Conservation (phyloP, 805 yeast species). For the Ogataea glucozyma region DNA sequence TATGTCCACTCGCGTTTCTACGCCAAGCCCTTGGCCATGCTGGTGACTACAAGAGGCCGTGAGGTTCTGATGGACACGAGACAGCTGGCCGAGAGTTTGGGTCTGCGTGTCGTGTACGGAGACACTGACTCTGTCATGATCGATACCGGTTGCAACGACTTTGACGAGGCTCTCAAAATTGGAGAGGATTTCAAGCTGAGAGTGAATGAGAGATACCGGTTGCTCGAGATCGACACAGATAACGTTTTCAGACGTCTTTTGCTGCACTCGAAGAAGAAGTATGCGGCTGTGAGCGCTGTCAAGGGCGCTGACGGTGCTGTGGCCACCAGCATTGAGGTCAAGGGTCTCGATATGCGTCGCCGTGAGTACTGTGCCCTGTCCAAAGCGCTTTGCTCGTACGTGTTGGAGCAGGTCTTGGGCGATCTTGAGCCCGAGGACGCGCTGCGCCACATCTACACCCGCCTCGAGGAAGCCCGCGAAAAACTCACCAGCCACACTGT, state of each 20-base stretch:
- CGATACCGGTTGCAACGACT: conserved; percentile 75
- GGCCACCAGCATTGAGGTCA: conserved; percentile 71
- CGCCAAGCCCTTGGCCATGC: conserved; percentile 94
- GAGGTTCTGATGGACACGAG: conserved; percentile 92
- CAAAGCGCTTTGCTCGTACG: conserved; percentile 79
- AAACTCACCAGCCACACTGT: conserved; percentile 63
- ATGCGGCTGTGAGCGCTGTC: conserved; percentile 79
- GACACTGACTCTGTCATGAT: conserved; percentile 99
- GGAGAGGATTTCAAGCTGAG: conserved; percentile 82
- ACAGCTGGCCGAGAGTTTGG: conserved; percentile 84
- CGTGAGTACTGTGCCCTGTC: conserved; percentile 95
- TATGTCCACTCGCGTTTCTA: conserved; percentile 88
- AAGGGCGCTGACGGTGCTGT: conserved; percentile 53
- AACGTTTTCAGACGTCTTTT: conserved; percentile 84
- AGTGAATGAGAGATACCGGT: conserved; percentile 85
- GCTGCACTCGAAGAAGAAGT: conserved; percentile 93
- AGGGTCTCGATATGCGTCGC: conserved; percentile 95
- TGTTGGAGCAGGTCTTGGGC: conserved; percentile 68
- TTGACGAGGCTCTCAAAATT: conserved; percentile 71
- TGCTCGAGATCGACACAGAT: conserved; percentile 93
- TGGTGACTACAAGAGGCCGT: conserved; percentile 93
- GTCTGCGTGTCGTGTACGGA: conserved; percentile 89
- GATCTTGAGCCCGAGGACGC: conserved; percentile 79
- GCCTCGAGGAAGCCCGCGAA: conserved; percentile 59
- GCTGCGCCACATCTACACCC: conserved; percentile 65